Evolutionary conservation across 2,329 filamentous ascomycete species (phyloP).

Genomic region (Cytospora schulzeri): DNA sequence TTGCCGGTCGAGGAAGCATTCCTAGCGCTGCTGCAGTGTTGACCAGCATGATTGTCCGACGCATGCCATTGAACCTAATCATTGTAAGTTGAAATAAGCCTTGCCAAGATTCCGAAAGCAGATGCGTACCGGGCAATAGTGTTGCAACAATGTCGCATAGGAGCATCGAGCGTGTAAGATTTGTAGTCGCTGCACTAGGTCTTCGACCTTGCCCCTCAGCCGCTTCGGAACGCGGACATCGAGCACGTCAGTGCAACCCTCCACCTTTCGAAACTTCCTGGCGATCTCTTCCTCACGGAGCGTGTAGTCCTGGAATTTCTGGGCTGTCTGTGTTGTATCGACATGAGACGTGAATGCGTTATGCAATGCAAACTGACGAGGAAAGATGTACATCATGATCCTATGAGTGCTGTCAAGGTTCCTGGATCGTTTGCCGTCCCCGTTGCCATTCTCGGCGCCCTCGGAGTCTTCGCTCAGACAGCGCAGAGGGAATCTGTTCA

Average conservation of each 20-base stretch:
- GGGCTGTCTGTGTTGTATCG: conserved; percentile 65
- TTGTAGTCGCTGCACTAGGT: conserved; percentile 69
- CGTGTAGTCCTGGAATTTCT: conserved; percentile 82
- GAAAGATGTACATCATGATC: conserved; percentile 91
- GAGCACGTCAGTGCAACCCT: conserved; percentile 24
- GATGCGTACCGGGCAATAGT: conserved; percentile 73
- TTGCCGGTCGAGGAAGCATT: conserved; percentile 9
- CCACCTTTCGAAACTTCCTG: conserved; percentile 38
- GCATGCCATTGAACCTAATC: conserved; percentile 11
- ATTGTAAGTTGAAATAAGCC: conserved; percentile 13
- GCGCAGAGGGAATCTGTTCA: conserved; percentile 67
- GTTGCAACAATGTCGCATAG: conserved; percentile 73
- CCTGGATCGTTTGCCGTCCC: conserved; percentile 27
- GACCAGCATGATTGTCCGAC: conserved; percentile 1
- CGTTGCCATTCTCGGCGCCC: not conserved
- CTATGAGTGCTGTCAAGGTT: conserved; percentile 62
- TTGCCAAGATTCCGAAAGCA: conserved; percentile 11
- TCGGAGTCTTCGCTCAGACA: conserved; percentile 22
- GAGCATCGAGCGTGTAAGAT: conserved; percentile 73
- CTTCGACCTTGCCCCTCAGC: conserved; percentile 62
- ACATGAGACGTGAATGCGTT: conserved; percentile 83
- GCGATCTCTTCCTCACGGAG: conserved; percentile 80
- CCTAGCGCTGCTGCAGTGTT: conserved; percentile 17
- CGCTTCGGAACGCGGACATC: conserved; percentile 60
- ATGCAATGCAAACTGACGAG: conserved; percentile 83